Percentiles rank a stretch among this genome's conserved stretches.
Conservation (phyloP, 495 filamentous ascomycete genomes). For the Jackrogersella minutella region DNA sequence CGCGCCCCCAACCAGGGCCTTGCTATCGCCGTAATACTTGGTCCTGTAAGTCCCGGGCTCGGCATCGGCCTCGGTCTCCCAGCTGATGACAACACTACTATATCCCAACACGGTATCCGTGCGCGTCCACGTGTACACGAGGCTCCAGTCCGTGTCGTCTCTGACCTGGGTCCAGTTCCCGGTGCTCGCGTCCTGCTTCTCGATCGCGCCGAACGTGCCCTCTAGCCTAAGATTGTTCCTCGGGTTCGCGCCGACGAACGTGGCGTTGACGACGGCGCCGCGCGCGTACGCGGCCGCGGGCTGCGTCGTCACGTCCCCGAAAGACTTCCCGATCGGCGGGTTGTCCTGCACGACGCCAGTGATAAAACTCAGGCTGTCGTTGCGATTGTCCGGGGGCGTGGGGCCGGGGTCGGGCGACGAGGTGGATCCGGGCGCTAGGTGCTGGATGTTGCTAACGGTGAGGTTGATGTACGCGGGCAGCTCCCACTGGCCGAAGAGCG, state of each 20-base stretch:
- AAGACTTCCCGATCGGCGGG: slow-evolving; percentile 69
- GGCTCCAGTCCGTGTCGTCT: slow-evolving; percentile 79
- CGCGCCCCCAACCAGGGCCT: slow-evolving; percentile 65
- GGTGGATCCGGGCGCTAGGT: slow-evolving; percentile 64
- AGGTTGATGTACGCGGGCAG: slow-evolving; percentile 88
- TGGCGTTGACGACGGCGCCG: slow-evolving; percentile 70
- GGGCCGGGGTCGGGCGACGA: slow-evolving; percentile 65
- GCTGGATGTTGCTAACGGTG: slow-evolving; percentile 73
- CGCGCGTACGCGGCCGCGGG: slow-evolving; percentile 62
- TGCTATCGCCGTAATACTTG: slow-evolving; percentile 87
- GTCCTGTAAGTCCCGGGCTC: slow-evolving; percentile 77
- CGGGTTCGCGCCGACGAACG: slow-evolving; percentile 90
- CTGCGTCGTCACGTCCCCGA: slow-evolving; percentile 72
- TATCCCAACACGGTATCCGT: slow-evolving; percentile 75
- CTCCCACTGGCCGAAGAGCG: slow-evolving; percentile 86
- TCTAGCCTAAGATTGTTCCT: slow-evolving; percentile 86
- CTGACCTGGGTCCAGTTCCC: slow-evolving; percentile 71
- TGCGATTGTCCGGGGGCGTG: slow-evolving; percentile 78
- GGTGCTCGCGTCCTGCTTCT: slow-evolving; percentile 60
- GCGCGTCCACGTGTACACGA: slow-evolving; percentile 83
- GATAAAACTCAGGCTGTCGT: slow-evolving; percentile 79
- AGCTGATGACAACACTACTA: slow-evolving; percentile 78
- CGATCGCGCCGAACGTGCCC: slow-evolving; percentile 81
- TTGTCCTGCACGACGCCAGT: slow-evolving; percentile 78
- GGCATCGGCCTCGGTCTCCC: slow-evolving; percentile 72